Evolutionary conservation across 768 basidiomycete genomes (phyloP).

Genomic region (Tylopilus plumbeoviolaceoides): DNA sequence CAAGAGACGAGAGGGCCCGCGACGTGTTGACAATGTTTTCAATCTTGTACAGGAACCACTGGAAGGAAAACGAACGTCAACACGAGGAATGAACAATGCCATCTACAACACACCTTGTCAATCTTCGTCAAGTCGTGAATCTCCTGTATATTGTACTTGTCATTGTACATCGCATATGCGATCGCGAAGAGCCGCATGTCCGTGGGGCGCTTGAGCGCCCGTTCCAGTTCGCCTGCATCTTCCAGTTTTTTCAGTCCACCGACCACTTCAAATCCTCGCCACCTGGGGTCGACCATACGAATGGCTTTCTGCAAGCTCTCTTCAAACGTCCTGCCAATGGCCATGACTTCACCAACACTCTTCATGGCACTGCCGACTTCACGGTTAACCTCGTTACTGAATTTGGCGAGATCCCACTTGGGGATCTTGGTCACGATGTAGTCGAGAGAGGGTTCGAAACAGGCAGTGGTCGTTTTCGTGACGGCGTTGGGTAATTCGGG

Average conservation of each 20-base stretch:
- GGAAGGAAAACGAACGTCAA: background rate
- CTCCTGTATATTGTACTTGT: slow-evolving; percentile 83
- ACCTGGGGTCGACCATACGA: slow-evolving; percentile 94
- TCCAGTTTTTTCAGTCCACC: slow-evolving; percentile 84
- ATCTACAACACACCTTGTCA: slow-evolving; percentile 62
- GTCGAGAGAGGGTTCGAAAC: slow-evolving; percentile 97
- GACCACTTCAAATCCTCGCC: slow-evolving; percentile 96
- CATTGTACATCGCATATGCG: slow-evolving; percentile 96
- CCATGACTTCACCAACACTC: slow-evolving; percentile 99
- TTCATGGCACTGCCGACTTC: slow-evolving; percentile 98
- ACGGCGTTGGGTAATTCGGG: slow-evolving; percentile 98
- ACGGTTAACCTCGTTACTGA: slow-evolving; percentile 89
- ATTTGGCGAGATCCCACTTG: slow-evolving; percentile 99
- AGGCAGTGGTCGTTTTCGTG: slow-evolving; percentile 98
- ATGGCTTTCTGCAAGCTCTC: slow-evolving; percentile 98
- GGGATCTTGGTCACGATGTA: slow-evolving; percentile 99
- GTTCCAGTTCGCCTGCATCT: slow-evolving; percentile 58
- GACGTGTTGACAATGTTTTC: slow-evolving; percentile 96
- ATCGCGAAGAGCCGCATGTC: slow-evolving; percentile 97
- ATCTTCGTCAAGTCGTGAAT: slow-evolving; percentile 96
- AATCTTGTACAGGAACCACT: slow-evolving; percentile 99
- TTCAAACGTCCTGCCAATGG: slow-evolving; percentile 98
- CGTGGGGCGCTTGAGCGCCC: slow-evolving; percentile 76
- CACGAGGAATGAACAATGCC: background rate
- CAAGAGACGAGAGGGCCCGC: slow-evolving; percentile 64